These are phyloP conservation scores for Claviceps pazoutovae DNA, from an alignment of 2,329 filamentous ascomycete species.

Conservation along the genomic window DNA sequence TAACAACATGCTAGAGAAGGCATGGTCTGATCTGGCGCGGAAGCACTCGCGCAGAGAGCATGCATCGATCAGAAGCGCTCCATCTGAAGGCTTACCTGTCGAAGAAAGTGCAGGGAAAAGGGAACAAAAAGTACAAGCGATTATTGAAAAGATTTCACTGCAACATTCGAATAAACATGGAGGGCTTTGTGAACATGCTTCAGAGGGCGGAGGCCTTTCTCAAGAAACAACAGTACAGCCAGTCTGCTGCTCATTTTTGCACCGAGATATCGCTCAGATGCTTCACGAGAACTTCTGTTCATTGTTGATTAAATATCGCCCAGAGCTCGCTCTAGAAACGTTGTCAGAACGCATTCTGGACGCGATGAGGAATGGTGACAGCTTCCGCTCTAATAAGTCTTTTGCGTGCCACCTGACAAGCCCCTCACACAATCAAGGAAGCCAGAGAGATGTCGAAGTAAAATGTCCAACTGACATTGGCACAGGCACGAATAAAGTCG, in stretches of 20 bases:
- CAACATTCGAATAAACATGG: conserved; percentile 3
- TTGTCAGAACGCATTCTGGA: conserved; percentile 33
- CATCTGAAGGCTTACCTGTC: background rate
- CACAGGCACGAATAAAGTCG: background rate
- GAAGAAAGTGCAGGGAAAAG: background rate
- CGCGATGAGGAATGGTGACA: conserved; percentile 11
- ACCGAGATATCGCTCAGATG: conserved; percentile 31
- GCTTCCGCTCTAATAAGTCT: background rate
- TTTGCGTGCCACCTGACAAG: background rate
- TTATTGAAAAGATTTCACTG: background rate
- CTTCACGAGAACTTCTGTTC: conserved; percentile 37
- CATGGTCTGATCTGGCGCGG: conserved; percentile 53
- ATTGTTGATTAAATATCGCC: conserved; percentile 27
- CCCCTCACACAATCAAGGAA: conserved; percentile 6
- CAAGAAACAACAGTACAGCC: conserved; percentile 27
- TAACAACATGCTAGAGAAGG: conserved; percentile 64
- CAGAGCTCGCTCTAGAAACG: conserved; percentile 26
- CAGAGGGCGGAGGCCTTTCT: conserved; percentile 15
- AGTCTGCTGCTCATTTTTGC: conserved; percentile 36
- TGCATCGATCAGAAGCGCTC: conserved; percentile 14
- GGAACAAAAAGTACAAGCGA: conserved; percentile 13
- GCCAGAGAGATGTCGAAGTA: conserved; percentile 9
- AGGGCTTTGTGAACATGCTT: conserved; percentile 15
- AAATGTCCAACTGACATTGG: background rate
- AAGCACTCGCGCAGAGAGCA: conserved; percentile 35